These are phyloP conservation scores for Cephalotrichum gorgonifer DNA, from an alignment of 2,329 filamentous ascomycete species.

Conservation along the genomic window DNA sequence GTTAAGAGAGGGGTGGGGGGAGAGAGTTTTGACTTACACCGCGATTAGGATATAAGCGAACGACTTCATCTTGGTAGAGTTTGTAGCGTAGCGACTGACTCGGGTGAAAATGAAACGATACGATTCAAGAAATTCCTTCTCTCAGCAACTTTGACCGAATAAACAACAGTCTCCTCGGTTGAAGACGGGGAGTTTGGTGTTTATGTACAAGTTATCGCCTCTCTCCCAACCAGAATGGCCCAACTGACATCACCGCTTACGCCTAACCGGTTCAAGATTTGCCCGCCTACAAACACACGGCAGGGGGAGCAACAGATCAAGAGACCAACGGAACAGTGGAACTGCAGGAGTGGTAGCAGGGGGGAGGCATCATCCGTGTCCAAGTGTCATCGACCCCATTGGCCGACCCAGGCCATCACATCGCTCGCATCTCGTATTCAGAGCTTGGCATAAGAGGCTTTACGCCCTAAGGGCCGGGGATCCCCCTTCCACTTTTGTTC, in stretches of 20 bases:
- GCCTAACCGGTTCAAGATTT: neutral
- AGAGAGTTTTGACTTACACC: neutral
- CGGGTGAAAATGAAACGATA: neutral
- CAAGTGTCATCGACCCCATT: neutral
- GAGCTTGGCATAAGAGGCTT: slow-evolving; percentile 2
- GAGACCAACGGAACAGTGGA: no score
- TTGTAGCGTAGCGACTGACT: slow-evolving; percentile 1
- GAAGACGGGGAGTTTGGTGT: no score
- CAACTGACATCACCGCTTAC: neutral
- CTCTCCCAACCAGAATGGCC: neutral
- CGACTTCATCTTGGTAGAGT: slow-evolving; percentile 1
- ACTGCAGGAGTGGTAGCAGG: no score
- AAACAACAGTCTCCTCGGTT: neutral
- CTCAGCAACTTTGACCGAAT: neutral
- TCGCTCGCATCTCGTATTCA: slow-evolving; percentile 4
- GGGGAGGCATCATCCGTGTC: neutral
- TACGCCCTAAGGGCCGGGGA: no score
- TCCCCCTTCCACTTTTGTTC: no score
- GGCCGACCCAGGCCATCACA: neutral
- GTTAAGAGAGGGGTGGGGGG: neutral
- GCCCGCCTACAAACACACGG: no score
- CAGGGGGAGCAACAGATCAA: no score
- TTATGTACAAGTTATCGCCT: neutral
- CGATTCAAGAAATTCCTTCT: neutral
- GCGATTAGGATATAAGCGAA: neutral